A percentile compares a stretch with the other conserved stretches of the same genome.
These are phyloP conservation scores for Cladochytrium tenue DNA, from an alignment of 371 early-diverging fungal species.

Conservation along the genomic window DNA sequence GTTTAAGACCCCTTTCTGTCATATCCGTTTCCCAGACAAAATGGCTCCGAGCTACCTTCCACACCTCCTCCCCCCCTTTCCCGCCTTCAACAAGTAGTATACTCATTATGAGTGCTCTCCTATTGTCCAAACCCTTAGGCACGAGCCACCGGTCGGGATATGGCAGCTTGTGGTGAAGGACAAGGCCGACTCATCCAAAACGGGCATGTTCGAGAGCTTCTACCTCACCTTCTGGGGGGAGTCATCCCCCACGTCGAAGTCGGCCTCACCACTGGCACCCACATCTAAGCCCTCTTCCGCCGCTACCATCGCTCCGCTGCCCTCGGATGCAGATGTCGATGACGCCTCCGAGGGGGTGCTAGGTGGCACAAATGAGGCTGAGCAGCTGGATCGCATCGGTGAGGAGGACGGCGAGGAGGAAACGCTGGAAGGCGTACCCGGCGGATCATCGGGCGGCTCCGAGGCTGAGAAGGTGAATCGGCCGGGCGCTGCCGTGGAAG, in stretches of 20 bases:
- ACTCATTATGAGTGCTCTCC: not conserved
- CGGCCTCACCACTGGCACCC: not conserved
- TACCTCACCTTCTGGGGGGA: slow-evolving; percentile 68
- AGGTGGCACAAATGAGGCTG: not conserved
- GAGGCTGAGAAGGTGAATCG: too few relatives aligned
- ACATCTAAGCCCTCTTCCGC: slow-evolving; percentile 1
- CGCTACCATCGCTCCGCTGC: too few relatives aligned
- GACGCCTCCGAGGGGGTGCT: too few relatives aligned
- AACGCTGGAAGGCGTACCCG: too few relatives aligned
- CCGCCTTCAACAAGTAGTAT: slow-evolving; percentile 9
- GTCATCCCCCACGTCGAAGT: not conserved
- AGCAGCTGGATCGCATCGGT: not conserved
- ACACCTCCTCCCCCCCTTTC: slow-evolving; percentile 1
- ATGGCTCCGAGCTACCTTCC: not conserved
- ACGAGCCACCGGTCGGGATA: slow-evolving; percentile 75
- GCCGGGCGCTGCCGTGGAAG: too few relatives aligned
- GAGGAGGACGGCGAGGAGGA: not conserved
- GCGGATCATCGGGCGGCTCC: too few relatives aligned
- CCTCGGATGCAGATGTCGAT: too few relatives aligned
- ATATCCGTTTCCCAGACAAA: not conserved
- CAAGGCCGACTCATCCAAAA: slow-evolving; percentile 16
- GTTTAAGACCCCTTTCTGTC: slow-evolving; percentile 10
- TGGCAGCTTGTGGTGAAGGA: slow-evolving; percentile 72
- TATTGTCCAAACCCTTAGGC: too few relatives aligned
- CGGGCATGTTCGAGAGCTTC: slow-evolving; percentile 62